Conservation (phyloP, 83 land plant species). For the Isoetes engelmannii region DNA sequence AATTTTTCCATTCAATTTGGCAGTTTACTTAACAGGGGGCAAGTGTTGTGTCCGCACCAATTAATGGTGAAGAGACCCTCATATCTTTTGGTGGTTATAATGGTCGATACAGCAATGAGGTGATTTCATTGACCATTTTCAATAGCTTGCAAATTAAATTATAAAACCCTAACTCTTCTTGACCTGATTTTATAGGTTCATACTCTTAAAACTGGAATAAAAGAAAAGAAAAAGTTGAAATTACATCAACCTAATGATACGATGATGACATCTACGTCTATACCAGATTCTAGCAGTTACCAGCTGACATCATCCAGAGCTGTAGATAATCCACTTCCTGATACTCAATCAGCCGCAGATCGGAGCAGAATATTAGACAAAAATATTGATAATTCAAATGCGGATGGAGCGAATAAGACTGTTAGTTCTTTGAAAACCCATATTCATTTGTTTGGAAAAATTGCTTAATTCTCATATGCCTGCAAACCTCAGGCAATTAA, state of each 20-base stretch:
- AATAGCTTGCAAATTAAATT: not conserved
- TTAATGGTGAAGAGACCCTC: constrained; percentile 63
- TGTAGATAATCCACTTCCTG: too few relatives aligned
- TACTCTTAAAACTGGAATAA: constrained; percentile 65
- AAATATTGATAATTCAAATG: too few relatives aligned
- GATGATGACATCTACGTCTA: constrained; percentile 33
- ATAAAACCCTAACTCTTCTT: not conserved
- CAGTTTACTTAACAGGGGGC: constrained; percentile 46
- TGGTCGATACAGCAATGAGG: constrained; percentile 94
- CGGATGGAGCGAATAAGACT: too few relatives aligned
- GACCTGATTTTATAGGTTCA: constrained; percentile 37
- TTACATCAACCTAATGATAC: constrained; percentile 22
- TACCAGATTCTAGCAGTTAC: constrained; percentile 19
- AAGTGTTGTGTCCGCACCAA: constrained; percentile 59
- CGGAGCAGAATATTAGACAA: too few relatives aligned
- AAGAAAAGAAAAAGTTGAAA: constrained; percentile 41
- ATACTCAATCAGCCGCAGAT: too few relatives aligned
- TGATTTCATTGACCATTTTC: constrained; percentile 6
- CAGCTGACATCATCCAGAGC: constrained; percentile 16
- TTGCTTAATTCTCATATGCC: too few relatives aligned
- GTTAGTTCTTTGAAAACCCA: too few relatives aligned
- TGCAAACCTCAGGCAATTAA: too few relatives aligned
- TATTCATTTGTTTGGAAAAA: too few relatives aligned
- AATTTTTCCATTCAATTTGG: not conserved
- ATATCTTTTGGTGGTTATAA: constrained; percentile 96